Evolutionary conservation across 78 protist species (phyloP), one percentile per base, ranked within the genome.

Genomic region (Chrysochromulina tobinii): DNA sequence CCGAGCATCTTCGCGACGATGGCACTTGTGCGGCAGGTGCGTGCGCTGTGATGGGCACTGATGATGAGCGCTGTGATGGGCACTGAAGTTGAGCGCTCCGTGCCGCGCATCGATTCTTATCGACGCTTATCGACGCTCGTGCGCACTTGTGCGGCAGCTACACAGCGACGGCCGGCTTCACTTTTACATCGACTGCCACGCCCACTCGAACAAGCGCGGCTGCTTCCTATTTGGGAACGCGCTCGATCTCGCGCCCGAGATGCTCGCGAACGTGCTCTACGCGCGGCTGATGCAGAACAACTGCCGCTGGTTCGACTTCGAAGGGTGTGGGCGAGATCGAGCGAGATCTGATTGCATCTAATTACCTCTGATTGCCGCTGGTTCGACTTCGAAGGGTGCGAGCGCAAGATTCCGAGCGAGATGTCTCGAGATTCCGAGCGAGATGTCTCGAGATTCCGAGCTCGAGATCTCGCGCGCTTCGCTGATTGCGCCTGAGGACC

Each of bases 201-300:
- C 73, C 17, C 89, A 86, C 58, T 61, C 89, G 9, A 61, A 27
- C 59, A 86, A 86, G 77, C 51, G 77, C 55, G 89, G 89, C 79
- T 58, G 79, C 72, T 86, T 86, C 77, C 20, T 86, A 20, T 86
- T 59, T 17, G 89, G 89, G 27, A 86, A 86, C 77, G 58, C 53
- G 51, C n/a, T 88, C 55, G 23, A 66, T 9, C 4, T 14, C 55
- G 81, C 15, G 51, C 59, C 0, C 17, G 59, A 23, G 53, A 89
- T 64, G 77, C 61, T 77, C 14, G 59, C 14, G 5, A 50, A 0
- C 0, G 75, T 86, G 15, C 77, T 86, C 15, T 89, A 50, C 72
- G 75, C 94, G 27, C 69, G 66, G 83, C 89, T 93, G 21, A 68
- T 89, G 57, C 15, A 59, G 59, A 7, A 66, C 57, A 90, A 93